These are phyloP conservation scores for Leptodontidium sp. DNA, from an alignment of 2,329 filamentous ascomycete genomes.

Conservation along the genomic window DNA sequence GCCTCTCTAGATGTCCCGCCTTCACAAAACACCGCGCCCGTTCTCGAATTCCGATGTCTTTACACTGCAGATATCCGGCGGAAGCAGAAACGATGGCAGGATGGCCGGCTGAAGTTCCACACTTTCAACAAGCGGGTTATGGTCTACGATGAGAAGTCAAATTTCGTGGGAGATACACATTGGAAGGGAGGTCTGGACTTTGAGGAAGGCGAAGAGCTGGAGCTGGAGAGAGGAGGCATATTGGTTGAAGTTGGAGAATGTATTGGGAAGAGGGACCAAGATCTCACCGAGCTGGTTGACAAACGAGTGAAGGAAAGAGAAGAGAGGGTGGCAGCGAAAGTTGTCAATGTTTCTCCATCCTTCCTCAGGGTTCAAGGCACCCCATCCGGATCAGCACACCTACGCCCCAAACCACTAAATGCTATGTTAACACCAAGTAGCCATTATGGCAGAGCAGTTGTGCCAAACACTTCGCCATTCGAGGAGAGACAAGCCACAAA, in stretches of 20 bases:
- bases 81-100: constrained; percentile 93
- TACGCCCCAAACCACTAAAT: constrained; percentile 66
- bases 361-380: constrained; percentile 33
- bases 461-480: constrained; percentile 70
- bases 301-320: constrained; percentile 69
- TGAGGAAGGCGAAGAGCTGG: constrained; percentile 82
- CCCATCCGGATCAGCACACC: constrained; percentile 52
- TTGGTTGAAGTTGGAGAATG: constrained; percentile 83
- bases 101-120: constrained; percentile 87
- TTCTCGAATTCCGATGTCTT: constrained; percentile 84
- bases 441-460: constrained; percentile 65
- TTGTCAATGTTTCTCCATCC: constrained; percentile 43
- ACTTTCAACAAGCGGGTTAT: constrained; percentile 91
- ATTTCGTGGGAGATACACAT: constrained; percentile 85
- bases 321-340: constrained; percentile 51
- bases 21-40: constrained; percentile 68
- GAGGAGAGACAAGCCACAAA: constrained; percentile 59
- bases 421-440: constrained; percentile 71
- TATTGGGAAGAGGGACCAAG: constrained; percentile 77
- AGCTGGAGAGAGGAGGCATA: constrained; percentile 76
- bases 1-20: constrained; percentile 38
- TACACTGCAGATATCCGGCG: constrained; percentile 86
- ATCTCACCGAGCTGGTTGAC: constrained; percentile 78
- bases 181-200: constrained; percentile 76
- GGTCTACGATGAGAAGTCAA: constrained; percentile 84